phyloP scores from a whole-genome alignment of 2,329 filamentous ascomycete species.

The Talaromyces piceae region DNA sequence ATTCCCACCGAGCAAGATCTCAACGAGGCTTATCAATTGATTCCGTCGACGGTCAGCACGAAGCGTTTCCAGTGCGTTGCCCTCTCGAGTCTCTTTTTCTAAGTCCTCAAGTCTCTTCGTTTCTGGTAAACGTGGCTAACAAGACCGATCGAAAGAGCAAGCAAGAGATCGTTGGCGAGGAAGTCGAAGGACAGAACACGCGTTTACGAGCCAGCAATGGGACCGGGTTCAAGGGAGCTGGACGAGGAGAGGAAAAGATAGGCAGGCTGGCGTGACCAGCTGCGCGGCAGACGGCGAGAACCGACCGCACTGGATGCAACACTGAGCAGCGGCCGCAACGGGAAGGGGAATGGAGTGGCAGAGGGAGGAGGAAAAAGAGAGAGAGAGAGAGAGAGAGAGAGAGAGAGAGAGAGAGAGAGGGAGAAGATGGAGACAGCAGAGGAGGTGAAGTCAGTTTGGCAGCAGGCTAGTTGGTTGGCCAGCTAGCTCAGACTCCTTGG shows the following conservation, averaged over 20 bases:
- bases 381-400: constrained; percentile 7
- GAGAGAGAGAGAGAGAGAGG: constrained; percentile 1
- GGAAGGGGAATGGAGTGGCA: constrained; percentile 5
- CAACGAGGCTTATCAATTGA: background rate
- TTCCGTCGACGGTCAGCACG: background rate
- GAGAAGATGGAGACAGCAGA: background rate
- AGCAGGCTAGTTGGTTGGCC: background rate
- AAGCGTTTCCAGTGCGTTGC: background rate
- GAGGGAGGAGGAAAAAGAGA: constrained; percentile 4
- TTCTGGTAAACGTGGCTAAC: background rate
- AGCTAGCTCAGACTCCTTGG: background rate
- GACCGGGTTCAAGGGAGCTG: background rate
- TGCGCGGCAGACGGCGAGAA: constrained; percentile 8
- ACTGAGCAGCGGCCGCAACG: constrained; percentile 9
- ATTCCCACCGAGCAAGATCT: background rate
- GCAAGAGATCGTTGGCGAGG: constrained; percentile 1
- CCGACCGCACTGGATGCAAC: constrained; percentile 6
- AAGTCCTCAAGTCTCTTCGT: no score
- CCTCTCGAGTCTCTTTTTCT: background rate
- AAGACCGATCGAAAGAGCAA: constrained; percentile 6
- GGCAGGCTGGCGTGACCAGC: constrained; percentile 7
- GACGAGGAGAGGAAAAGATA: background rate
- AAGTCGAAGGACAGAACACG: constrained; percentile 1
- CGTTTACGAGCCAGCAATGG: constrained; percentile 1
- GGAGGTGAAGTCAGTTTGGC: constrained; percentile 2